Base-by-base conservation (phyloP, 495 filamentous ascomycete genomes). In the Extremus antarcticus region DNA sequence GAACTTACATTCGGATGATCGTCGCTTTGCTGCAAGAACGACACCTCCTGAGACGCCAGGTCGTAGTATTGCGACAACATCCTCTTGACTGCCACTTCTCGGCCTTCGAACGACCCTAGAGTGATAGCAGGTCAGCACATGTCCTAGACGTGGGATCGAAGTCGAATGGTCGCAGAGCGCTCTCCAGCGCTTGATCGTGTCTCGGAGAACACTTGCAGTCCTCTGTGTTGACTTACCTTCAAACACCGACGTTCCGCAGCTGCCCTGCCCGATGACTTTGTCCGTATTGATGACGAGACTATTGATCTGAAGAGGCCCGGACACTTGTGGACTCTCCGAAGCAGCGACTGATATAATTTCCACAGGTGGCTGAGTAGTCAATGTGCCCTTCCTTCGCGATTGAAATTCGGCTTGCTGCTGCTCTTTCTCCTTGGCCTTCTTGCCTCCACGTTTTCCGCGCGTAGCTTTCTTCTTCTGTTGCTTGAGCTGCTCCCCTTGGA, bases 11-110 rank as follows among this genome's bases (percentile, higher is more conserved):
- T 97, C 7, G 83, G 82, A 63, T 98, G 91, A 61, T 95, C 89
- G 62, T 98, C 92, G 60, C 90, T 95, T 63, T 95, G 87, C 56
- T 92, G 80, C 29, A 98, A 70, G 16, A 96, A 71, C 43, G 86
- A 83, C 1, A 95, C 91, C 65, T 98, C 92, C 56, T 95, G 91
- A 20, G 86, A 86, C 11, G 94, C 94, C 60, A 98, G 89, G 52
- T 95, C 92, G 68, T 86, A 94, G 66, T 95, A 94, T 55, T 92
- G 85, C 39, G 88, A 85, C 47, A 96, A 75, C 89, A 98, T 97
- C 21, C 92, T 80, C 73, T 98, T 98, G 29, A 98, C 89, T 1
- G 92, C 92, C 19, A 98, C 94, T 43, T 88, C 85, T 59, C 90
- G 84, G 20, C 90, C 89, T 63, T 73, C 67, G 53, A 70, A 73